phyloP scores from a whole-genome alignment of 129 eudicot species.

The Flaveria ramosissima region DNA sequence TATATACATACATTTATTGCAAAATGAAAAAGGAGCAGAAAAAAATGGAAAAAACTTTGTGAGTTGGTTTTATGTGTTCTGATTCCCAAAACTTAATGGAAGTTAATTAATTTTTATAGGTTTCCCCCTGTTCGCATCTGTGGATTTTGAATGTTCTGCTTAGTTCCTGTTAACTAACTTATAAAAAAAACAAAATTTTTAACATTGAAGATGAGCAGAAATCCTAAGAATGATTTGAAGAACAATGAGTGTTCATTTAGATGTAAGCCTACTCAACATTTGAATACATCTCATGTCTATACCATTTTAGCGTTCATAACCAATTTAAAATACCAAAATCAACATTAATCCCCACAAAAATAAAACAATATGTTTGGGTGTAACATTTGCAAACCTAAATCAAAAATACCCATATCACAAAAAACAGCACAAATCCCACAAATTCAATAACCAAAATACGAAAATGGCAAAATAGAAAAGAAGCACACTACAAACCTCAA shows the following conservation, averaged over 20 bases:
- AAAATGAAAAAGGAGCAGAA: background rate
- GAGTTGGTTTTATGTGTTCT: background rate
- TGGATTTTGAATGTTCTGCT: background rate
- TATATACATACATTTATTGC: too few relatives aligned
- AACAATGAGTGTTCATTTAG: background rate
- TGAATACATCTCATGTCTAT: background rate
- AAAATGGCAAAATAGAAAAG: background rate
- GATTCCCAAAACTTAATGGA: background rate
- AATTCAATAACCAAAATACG: background rate
- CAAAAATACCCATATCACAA: background rate
- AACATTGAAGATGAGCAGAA: background rate
- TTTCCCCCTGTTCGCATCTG: background rate
- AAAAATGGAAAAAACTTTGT: background rate
- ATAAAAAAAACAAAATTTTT: background rate
- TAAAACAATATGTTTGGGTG: background rate
- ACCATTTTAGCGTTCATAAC: background rate
- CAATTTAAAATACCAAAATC: too few relatives aligned
- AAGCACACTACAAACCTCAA: slow-evolving; percentile 57
- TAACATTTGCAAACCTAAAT: background rate
- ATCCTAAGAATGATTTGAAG: background rate
- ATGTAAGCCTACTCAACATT: background rate
- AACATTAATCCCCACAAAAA: too few relatives aligned
- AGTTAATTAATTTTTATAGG: background rate
- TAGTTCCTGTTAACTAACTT: background rate
- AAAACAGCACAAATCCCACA: background rate